These are phyloP conservation scores for Xylaria scruposa DNA, from an alignment of 495 filamentous ascomycete species.

Conservation along the genomic window DNA sequence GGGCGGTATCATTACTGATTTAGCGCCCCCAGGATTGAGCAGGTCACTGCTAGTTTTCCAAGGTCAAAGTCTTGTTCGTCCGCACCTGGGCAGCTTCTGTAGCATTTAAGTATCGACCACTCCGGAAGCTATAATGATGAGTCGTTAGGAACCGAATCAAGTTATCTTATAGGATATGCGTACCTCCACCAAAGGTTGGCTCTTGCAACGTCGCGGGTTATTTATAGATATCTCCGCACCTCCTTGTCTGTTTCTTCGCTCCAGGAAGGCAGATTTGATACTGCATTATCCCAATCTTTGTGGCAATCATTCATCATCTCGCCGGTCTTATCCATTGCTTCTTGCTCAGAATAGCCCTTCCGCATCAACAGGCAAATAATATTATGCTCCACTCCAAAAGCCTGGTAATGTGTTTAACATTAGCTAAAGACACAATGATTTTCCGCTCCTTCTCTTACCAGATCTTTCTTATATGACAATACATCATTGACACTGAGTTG, in stretches of 20 bases:
- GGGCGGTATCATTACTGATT: neutral
- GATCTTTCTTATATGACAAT: conserved; percentile 16
- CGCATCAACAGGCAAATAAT: conserved; percentile 11
- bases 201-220: neutral
- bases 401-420: neutral
- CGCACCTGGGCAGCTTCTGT: neutral
- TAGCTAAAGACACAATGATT: neutral
- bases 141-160: neutral
- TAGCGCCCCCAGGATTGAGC: neutral
- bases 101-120: neutral
- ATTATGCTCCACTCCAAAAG: conserved; percentile 12
- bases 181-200: conserved; percentile 20
- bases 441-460: neutral
- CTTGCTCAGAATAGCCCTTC: conserved; percentile 4
- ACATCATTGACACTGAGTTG: conserved; percentile 1
- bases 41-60: neutral
- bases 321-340: conserved; percentile 13
- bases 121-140: neutral
- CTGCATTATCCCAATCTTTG: conserved; percentile 11
- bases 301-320: conserved; percentile 9
- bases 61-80: neutral
- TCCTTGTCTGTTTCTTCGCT: conserved; percentile 11
- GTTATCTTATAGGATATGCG: neutral
- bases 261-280: conserved; percentile 16
- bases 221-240: neutral